Conservation (phyloP, 148 eudicot species). For the Vaccinium corymbosum region DNA sequence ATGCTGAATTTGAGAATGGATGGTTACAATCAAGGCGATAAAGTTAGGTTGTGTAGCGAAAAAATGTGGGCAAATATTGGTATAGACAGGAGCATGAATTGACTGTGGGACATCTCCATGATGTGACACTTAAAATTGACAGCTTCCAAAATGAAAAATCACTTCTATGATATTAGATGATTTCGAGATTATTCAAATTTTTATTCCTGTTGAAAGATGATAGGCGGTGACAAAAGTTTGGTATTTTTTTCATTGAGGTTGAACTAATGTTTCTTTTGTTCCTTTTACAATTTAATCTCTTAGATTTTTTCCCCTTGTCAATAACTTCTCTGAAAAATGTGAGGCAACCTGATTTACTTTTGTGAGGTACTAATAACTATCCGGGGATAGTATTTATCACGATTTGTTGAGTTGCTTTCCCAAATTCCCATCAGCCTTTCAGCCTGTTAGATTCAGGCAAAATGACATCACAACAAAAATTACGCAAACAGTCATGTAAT, state of each 20-base stretch:
- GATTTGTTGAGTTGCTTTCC: neutral
- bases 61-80: neutral
- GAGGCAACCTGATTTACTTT: neutral
- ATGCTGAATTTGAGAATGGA: neutral
- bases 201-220: neutral
- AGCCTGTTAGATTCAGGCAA: neutral
- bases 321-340: neutral
- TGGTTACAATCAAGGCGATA: neutral
- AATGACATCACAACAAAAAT: neutral
- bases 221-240: neutral
- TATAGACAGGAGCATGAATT: neutral
- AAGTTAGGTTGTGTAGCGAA: neutral
- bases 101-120: neutral
- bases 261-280: neutral
- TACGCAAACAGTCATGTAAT: neutral
- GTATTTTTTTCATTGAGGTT: neutral
- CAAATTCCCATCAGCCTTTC: neutral
- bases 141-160: neutral
- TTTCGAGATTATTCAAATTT: neutral
- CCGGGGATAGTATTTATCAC: neutral
- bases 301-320: neutral
- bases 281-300: neutral
- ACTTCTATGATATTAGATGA: neutral
- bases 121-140: constrained; percentile 3
- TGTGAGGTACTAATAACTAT: neutral